Evolutionary conservation across 345 rosid genomes (phyloP).

Genomic region (Gossypium sturtianum): DNA sequence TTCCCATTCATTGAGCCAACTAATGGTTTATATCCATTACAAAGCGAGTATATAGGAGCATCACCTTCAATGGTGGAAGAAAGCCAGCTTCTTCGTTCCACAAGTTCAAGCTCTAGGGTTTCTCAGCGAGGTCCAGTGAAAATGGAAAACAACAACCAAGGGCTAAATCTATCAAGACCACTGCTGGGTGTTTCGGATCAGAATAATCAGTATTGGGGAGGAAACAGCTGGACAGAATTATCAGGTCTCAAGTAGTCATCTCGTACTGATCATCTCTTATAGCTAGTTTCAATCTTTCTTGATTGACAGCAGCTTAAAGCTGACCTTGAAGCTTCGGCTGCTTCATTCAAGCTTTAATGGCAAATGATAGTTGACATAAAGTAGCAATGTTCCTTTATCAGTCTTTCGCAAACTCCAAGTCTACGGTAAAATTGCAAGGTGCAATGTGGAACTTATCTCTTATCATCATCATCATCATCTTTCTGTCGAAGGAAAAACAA

Average conservation of each 20-base stretch:
- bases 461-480: conserved; percentile 6
- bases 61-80: conserved; percentile 32
- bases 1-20: conserved; percentile 47
- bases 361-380: conserved; percentile 7
- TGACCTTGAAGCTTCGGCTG: conserved; percentile 13
- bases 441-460: not conserved
- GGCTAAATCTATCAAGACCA: conserved; percentile 34
- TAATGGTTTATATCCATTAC: conserved; percentile 33
- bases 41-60: conserved; percentile 36
- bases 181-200: conserved; percentile 27
- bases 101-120: conserved; percentile 47
- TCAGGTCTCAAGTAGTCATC: conserved; percentile 38
- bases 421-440: not conserved
- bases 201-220: conserved; percentile 42
- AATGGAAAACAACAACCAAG: conserved; percentile 39
- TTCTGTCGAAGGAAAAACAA: not conserved
- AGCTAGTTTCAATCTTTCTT: conserved; percentile 8
- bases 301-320: not conserved
- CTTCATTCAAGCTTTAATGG: conserved; percentile 3
- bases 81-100: conserved; percentile 17
- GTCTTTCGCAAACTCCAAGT: not conserved
- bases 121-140: conserved; percentile 47
- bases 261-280: conserved; percentile 21
- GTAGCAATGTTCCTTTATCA: not conserved
- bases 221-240: conserved; percentile 35